phyloP scores from a whole-genome alignment of 495 filamentous ascomycete genomes.

The Stereocaulon alpinum region DNA sequence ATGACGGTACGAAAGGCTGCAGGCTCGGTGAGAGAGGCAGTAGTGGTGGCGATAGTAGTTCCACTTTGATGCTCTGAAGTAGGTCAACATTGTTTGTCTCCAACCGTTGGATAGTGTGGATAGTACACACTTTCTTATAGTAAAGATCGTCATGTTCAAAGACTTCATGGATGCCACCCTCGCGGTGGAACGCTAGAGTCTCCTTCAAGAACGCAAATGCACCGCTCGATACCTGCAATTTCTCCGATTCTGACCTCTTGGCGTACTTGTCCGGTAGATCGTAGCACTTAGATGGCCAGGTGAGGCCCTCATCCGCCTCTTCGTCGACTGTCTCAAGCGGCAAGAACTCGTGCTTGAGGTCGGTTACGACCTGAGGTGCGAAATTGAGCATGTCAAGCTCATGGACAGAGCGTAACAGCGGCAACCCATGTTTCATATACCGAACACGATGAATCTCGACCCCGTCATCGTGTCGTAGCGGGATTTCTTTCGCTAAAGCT shows the following conservation, averaged over 20 bases:
- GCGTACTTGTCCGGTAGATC: slow-evolving; percentile 23
- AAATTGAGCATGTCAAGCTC: slow-evolving; percentile 37
- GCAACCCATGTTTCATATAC: slow-evolving; percentile 40
- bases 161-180: slow-evolving; percentile 25
- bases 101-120: background rate
- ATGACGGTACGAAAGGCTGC: slow-evolving; percentile 38
- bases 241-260: slow-evolving; percentile 30
- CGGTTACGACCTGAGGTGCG: slow-evolving; percentile 7
- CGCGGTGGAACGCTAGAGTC: slow-evolving; percentile 31
- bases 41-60: slow-evolving; percentile 48
- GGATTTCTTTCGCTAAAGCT: slow-evolving; percentile 7
- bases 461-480: slow-evolving; percentile 1
- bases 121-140: slow-evolving; percentile 30
- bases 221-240: slow-evolving; percentile 34
- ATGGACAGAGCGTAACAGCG: slow-evolving; percentile 40
- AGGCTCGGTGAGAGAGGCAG: slow-evolving; percentile 35
- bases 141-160: slow-evolving; percentile 26
- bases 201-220: slow-evolving; percentile 30
- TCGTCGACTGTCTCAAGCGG: slow-evolving; percentile 37
- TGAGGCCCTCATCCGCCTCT: slow-evolving; percentile 41
- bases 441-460: slow-evolving; percentile 25
- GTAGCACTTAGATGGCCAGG: slow-evolving; percentile 32
- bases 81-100: slow-evolving; percentile 1
- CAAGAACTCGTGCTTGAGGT: slow-evolving; percentile 19
- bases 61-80: slow-evolving; percentile 12